Evolutionary conservation across 2,329 filamentous ascomycete species (phyloP).

Genomic region (Gnomoniopsis smithogilvyi): DNA sequence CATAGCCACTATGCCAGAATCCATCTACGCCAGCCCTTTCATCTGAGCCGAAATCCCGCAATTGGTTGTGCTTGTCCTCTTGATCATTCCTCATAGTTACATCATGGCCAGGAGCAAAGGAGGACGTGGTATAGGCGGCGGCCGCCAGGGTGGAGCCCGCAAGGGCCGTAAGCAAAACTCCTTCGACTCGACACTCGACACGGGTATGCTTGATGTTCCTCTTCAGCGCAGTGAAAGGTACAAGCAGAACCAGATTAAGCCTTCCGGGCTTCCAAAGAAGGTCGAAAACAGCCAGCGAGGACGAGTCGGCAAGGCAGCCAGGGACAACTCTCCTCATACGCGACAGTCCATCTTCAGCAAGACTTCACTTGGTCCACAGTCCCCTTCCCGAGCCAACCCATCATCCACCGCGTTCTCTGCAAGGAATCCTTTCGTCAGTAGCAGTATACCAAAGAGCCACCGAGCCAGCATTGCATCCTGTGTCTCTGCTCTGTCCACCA

Average conservation of each 20-base stretch:
- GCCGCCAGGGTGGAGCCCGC: not conserved
- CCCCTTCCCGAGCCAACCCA: not conserved
- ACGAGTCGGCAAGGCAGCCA: not conserved
- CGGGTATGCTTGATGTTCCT: not conserved
- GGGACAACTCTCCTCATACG: not conserved
- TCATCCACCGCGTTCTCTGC: not conserved
- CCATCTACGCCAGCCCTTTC: not conserved
- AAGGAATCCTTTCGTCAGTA: not conserved
- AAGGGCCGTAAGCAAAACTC: not conserved
- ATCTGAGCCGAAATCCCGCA: not conserved
- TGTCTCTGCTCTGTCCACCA: not conserved
- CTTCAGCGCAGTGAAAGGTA: not conserved
- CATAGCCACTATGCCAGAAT: not conserved
- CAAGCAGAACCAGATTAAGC: not conserved
- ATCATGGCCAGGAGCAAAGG: not conserved
- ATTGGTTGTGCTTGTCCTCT: not conserved
- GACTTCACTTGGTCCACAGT: not conserved
- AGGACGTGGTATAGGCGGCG: not conserved
- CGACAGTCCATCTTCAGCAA: not conserved
- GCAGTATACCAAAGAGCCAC: not conserved
- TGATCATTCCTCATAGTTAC: not conserved
- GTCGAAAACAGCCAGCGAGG: not conserved
- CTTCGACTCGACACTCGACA: not conserved
- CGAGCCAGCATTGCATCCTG: not conserved
- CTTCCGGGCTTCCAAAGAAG: not conserved